A percentile compares a stretch with the other conserved stretches of the same genome.
Conservation (phyloP, 768 basidiomycete genomes). For the Leccinellum rugosiceps region DNA sequence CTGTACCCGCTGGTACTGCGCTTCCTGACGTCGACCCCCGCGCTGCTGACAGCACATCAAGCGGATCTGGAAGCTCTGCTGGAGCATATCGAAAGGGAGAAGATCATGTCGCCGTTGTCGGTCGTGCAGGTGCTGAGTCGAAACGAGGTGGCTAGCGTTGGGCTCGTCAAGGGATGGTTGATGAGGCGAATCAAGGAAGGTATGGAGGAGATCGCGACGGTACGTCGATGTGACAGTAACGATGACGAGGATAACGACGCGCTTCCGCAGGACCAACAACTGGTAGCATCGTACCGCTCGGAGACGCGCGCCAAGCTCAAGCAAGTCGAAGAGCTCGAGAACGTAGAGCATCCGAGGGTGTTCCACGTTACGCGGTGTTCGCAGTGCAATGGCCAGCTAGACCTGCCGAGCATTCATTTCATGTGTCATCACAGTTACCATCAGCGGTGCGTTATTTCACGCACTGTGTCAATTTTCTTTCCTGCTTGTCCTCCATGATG, state of each 20-base stretch:
- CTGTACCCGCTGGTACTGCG: slow-evolving; percentile 86
- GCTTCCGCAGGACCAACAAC: slow-evolving; percentile 71
- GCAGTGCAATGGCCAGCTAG: slow-evolving; percentile 83
- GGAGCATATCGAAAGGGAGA: slow-evolving; percentile 73
- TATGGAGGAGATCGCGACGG: slow-evolving; percentile 74
- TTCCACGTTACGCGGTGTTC: slow-evolving; percentile 96
- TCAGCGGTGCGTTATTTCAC: slow-evolving; percentile 57
- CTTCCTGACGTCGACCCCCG: slow-evolving; percentile 82
- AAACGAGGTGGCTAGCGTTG: slow-evolving; percentile 88
- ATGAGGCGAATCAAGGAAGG: slow-evolving; percentile 72
- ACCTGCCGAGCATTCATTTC: slow-evolving; percentile 92
- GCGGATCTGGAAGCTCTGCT: slow-evolving; percentile 69
- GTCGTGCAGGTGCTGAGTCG: slow-evolving; percentile 86
- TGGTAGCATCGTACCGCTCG: slow-evolving; percentile 83
- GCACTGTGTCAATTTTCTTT: background rate
- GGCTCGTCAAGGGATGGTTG: slow-evolving; percentile 89
- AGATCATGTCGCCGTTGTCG: slow-evolving; percentile 84
- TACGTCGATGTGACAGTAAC: slow-evolving; percentile 35
- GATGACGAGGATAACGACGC: background rate
- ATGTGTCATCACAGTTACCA: slow-evolving; percentile 99
- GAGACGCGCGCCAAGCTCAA: slow-evolving; percentile 80
- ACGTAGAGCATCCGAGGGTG: slow-evolving; percentile 75
- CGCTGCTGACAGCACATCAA: slow-evolving; percentile 67
- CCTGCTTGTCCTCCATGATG: background rate
- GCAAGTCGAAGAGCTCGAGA: slow-evolving; percentile 77